These are phyloP conservation scores for Paracamarosporium sp. DNA, from an alignment of 2,329 filamentous ascomycete species.

Conservation along the genomic window DNA sequence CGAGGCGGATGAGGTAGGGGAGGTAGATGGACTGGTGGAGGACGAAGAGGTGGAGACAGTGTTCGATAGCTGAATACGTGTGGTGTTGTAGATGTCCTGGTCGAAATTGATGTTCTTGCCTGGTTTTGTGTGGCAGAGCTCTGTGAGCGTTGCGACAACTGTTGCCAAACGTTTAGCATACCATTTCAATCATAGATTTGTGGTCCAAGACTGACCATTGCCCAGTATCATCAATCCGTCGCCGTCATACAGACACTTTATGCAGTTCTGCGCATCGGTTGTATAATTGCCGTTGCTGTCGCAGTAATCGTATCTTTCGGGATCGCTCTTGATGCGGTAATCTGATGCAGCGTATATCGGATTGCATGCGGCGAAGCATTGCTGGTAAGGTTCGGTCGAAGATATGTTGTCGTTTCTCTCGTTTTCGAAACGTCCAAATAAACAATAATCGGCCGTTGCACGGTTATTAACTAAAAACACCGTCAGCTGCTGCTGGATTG, in stretches of 20 bases:
- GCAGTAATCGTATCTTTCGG: conserved; percentile 24
- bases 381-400: conserved; percentile 16
- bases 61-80: conserved; percentile 15
- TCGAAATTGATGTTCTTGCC: conserved; percentile 19
- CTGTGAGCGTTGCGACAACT: conserved; percentile 22
- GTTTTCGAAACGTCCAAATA: conserved; percentile 24
- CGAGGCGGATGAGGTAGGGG: conserved; percentile 4
- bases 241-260: conserved; percentile 20
- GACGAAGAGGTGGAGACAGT: too few relatives aligned
- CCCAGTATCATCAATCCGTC: conserved; percentile 23
- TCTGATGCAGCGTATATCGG: conserved; percentile 21
- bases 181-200: background rate
- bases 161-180: background rate
- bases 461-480: conserved; percentile 24
- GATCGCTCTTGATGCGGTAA: conserved; percentile 19
- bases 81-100: conserved; percentile 22
- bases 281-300: conserved; percentile 23
- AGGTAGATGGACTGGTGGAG: too few relatives aligned
- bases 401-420: conserved; percentile 21
- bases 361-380: conserved; percentile 22
- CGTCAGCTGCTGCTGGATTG: background rate
- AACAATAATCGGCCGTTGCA: conserved; percentile 25
- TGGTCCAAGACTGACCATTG: conserved; percentile 18
- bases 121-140: conserved; percentile 26
- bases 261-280: conserved; percentile 19